These are phyloP conservation scores for Chaetoscypha palmicola DNA, from an alignment of 2,329 filamentous ascomycete genomes.

Conservation along the genomic window DNA sequence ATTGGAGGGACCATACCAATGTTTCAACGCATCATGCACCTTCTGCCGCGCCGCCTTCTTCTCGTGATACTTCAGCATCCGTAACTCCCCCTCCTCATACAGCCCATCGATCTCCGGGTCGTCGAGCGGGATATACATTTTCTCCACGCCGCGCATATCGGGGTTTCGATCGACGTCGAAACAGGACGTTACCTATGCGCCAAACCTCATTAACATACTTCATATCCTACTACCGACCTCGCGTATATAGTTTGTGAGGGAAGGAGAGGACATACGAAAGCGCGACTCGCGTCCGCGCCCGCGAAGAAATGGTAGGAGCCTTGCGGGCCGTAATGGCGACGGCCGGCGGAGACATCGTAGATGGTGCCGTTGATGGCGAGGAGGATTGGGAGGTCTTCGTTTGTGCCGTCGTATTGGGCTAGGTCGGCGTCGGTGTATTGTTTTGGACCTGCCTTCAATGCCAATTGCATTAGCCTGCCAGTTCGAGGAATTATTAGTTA, in stretches of 20 bases:
- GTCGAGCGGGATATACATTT: constrained; percentile 68
- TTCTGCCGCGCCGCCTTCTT: constrained; percentile 53
- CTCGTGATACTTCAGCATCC: constrained; percentile 53
- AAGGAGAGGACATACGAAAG: too few species aligned
- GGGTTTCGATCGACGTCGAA: constrained; percentile 72
- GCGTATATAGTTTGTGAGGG: too few species aligned
- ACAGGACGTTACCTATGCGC: constrained; percentile 2
- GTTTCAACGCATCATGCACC: constrained; percentile 60
- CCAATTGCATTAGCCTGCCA: constrained; percentile 1
- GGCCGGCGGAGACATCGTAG: constrained; percentile 70
- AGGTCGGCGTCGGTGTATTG: constrained; percentile 72
- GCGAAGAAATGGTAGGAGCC: constrained; percentile 84
- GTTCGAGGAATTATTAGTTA: background rate
- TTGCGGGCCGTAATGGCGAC: constrained; percentile 70
- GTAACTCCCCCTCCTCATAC: constrained; percentile 49
- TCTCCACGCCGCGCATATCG: constrained; percentile 81
- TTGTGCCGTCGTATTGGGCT: constrained; percentile 66
- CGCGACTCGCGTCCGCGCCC: constrained; percentile 77
- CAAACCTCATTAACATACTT: too few species aligned
- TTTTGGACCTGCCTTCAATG: constrained; percentile 47
- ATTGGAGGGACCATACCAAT: constrained; percentile 42
- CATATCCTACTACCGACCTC: too few species aligned
- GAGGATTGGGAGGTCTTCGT: constrained; percentile 73
- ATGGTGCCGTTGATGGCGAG: constrained; percentile 83
- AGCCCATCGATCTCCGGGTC: constrained; percentile 54